Evolutionary conservation across 495 filamentous ascomycete species (phyloP).

Genomic region (Melanomma pulvis-pyrius): DNA sequence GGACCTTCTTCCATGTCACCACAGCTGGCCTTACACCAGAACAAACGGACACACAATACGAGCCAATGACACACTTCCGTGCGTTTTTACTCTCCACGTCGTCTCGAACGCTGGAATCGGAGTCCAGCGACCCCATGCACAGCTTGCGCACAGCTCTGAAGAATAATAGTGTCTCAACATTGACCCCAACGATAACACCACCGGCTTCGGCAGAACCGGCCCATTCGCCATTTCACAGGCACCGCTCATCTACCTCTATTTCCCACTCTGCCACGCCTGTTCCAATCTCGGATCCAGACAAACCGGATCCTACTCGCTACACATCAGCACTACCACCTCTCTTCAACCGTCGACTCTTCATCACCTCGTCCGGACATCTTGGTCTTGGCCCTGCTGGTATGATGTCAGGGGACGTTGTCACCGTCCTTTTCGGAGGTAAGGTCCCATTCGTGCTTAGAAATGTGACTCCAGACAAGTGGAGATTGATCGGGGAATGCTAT

Average conservation of each 20-base stretch:
- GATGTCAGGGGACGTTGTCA: conserved; percentile 9
- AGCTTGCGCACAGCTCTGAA: conserved; percentile 1
- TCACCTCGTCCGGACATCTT: background rate
- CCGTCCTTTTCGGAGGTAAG: conserved; percentile 11
- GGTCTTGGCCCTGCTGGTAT: conserved; percentile 17
- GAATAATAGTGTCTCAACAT: background rate
- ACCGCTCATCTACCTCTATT: background rate
- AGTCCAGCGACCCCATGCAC: background rate
- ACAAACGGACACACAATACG: background rate
- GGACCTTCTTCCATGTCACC: conserved; percentile 1
- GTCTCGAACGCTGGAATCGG: background rate
- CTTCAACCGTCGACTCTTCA: conserved; percentile 4
- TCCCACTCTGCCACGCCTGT: background rate
- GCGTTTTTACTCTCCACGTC: background rate
- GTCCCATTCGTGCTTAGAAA: conserved; percentile 1
- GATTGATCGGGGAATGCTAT: conserved; percentile 15
- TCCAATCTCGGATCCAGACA: background rate
- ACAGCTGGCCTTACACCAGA: conserved; percentile 3
- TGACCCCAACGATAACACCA: background rate
- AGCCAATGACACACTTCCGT: conserved; percentile 3
- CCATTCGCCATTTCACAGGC: background rate
- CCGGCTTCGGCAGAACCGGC: background rate
- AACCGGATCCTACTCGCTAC: conserved; percentile 4
- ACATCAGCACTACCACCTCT: background rate
- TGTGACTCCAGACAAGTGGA: background rate